These are phyloP conservation scores for Harringtonia aguacate DNA, from an alignment of 2,329 filamentous ascomycete genomes.

Conservation along the genomic window DNA sequence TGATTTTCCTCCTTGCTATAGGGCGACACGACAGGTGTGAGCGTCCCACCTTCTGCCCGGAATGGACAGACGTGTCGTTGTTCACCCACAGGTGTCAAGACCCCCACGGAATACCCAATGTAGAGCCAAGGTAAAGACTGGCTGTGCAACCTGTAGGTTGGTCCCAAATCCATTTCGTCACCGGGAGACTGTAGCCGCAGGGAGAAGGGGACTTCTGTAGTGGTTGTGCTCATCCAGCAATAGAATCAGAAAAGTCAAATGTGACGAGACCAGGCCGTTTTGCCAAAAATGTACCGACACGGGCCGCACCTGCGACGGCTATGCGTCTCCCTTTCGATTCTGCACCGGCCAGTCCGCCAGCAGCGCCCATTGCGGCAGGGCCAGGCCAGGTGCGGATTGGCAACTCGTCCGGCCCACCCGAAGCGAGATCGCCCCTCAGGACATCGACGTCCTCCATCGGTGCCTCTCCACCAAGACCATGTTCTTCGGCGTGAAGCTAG, in stretches of 20 bases:
- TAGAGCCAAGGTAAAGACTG: conserved; percentile 28
- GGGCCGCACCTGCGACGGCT: conserved; percentile 31
- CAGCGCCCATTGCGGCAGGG: conserved; percentile 5
- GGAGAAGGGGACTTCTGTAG: conserved; percentile 5
- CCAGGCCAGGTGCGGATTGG: no score
- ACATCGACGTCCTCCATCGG: conserved; percentile 23
- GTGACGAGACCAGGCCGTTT: conserved; percentile 24
- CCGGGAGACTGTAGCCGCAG: no score
- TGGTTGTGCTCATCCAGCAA: conserved; percentile 8
- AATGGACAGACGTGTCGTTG: no score
- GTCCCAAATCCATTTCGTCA: no score
- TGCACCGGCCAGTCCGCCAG: conserved; percentile 14
- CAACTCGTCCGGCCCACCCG: no score
- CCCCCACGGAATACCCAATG: no score
- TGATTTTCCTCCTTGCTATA: no score
- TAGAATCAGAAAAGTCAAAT: conserved; percentile 27
- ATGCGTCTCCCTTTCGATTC: conserved; percentile 26
- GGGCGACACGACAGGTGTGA: no score
- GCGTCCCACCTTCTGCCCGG: no score
- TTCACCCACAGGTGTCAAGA: no score
- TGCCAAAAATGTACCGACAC: conserved; percentile 25
- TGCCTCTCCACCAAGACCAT: conserved; percentile 32
- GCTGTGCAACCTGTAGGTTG: conserved; percentile 32
- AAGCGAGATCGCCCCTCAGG: conserved; percentile 15
- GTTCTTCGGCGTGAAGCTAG: conserved; percentile 25